Evolutionary conservation across 208 protist species (phyloP).

Genomic region (Wallacemonas collosoma): DNA sequence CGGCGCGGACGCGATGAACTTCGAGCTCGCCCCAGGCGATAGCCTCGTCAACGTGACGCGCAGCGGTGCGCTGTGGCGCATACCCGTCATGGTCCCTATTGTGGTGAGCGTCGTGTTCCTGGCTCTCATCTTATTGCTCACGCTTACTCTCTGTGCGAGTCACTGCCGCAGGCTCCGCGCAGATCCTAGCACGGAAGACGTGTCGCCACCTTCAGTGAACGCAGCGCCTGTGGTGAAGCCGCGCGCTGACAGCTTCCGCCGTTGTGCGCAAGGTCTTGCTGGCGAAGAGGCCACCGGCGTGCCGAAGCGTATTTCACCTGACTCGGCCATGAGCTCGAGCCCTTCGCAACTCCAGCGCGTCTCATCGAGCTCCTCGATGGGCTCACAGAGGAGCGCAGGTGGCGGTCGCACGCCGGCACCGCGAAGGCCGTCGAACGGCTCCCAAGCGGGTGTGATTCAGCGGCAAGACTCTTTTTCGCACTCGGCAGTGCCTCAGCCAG

Average conservation of each 20-base stretch:
- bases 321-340: conserved; percentile 12
- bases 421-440: conserved; percentile 1
- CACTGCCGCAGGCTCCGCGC: background rate
- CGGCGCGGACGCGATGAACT: no score
- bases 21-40: no score
- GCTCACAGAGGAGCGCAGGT: background rate
- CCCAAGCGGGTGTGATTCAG: background rate
- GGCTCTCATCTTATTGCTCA: conserved; percentile 16
- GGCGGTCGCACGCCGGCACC: background rate
- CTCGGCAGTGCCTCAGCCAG: background rate
- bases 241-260: background rate
- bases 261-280: background rate
- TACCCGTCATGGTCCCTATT: conserved; percentile 25
- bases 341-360: background rate
- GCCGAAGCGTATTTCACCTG: conserved; percentile 3
- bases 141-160: conserved; percentile 20
- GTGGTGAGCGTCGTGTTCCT: conserved; percentile 20
- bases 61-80: conserved; percentile 11
- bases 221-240: background rate
- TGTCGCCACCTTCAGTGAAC: no score
- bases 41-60: background rate
- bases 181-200: background rate
- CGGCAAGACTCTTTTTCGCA: conserved; percentile 3
- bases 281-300: background rate
- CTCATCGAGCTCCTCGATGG: conserved; percentile 1